Evolutionary conservation across 2,329 filamentous ascomycete species (phyloP).

Genomic region (Pyrenophora tritici-repentis): DNA sequence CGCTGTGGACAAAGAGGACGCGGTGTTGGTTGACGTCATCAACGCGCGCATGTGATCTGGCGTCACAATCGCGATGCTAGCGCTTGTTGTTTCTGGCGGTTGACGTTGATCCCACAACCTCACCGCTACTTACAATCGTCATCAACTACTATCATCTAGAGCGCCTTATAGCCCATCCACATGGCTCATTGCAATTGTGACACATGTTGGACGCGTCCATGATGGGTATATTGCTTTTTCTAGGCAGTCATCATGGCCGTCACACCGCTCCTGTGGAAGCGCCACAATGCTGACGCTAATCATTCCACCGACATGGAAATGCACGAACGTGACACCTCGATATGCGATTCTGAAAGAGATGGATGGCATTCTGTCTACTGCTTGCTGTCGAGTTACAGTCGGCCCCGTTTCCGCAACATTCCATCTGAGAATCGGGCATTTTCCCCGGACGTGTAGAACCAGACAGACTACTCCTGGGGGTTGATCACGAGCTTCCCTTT

Average conservation of each 20-base stretch:
- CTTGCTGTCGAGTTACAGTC: not conserved
- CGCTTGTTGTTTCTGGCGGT: not conserved
- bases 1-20: not conserved
- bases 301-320: too few relatives aligned
- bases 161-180: not conserved
- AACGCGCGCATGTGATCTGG: constrained; percentile 12
- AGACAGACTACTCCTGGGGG: constrained; percentile 26
- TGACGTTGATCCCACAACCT: not conserved
- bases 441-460: too few relatives aligned
- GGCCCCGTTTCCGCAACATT: not conserved
- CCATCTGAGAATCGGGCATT: not conserved
- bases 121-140: constrained; percentile 6
- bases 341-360: too few relatives aligned
- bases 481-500: constrained; percentile 31
- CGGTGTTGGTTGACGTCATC: constrained; percentile 10
- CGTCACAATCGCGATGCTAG: constrained; percentile 6
- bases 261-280: not conserved
- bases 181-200: too few relatives aligned
- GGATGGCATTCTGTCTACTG: too few relatives aligned
- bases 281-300: constrained; percentile 1
- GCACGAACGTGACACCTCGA: too few relatives aligned
- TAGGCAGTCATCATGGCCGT: not conserved
- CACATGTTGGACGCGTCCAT: not conserved
- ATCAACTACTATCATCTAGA: not conserved
- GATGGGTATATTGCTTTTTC: not conserved